Evolutionary conservation across 2,329 filamentous ascomycete genomes (phyloP).

Genomic region (Daldinia sp.): DNA sequence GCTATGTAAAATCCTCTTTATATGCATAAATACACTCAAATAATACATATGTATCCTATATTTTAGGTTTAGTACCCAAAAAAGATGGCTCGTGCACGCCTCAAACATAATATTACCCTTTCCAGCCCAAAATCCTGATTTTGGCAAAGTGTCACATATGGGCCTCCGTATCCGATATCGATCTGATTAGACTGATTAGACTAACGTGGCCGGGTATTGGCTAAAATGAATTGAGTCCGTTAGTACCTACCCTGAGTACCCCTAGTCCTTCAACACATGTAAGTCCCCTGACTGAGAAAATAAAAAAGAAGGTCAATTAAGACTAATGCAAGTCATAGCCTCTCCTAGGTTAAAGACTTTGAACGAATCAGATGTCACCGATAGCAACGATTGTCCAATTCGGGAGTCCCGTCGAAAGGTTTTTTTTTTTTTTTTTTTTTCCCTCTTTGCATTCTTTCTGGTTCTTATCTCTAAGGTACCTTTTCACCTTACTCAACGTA

Average conservation of each 20-base stretch:
- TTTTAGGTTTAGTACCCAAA: too few species aligned
- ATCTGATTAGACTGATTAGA: neutral
- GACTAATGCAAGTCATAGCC: conserved; percentile 36
- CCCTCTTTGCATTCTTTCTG: neutral
- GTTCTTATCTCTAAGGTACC: neutral
- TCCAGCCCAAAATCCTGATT: too few species aligned
- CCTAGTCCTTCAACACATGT: neutral
- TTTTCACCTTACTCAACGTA: conserved; percentile 17
- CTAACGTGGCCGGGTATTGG: neutral
- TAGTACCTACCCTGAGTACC: neutral
- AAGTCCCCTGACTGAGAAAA: neutral
- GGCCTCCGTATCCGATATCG: conserved; percentile 33
- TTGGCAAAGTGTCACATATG: neutral
- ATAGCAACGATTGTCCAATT: conserved; percentile 34
- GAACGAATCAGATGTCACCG: conserved; percentile 26
- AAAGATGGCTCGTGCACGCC: too few species aligned
- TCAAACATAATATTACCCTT: too few species aligned
- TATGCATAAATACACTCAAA: too few species aligned
- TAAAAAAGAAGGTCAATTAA: conserved; percentile 9
- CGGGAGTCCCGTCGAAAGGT: conserved; percentile 19
- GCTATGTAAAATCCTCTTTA: too few species aligned
- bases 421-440: conserved; percentile 6
- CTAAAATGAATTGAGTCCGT: conserved; percentile 13
- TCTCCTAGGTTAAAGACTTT: conserved; percentile 1
- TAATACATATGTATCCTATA: too few species aligned